A percentile compares a stretch with the other conserved stretches of the same genome.
phyloP scores from a whole-genome alignment of 148 eudicot genomes.

The Rhododendron vialii region DNA sequence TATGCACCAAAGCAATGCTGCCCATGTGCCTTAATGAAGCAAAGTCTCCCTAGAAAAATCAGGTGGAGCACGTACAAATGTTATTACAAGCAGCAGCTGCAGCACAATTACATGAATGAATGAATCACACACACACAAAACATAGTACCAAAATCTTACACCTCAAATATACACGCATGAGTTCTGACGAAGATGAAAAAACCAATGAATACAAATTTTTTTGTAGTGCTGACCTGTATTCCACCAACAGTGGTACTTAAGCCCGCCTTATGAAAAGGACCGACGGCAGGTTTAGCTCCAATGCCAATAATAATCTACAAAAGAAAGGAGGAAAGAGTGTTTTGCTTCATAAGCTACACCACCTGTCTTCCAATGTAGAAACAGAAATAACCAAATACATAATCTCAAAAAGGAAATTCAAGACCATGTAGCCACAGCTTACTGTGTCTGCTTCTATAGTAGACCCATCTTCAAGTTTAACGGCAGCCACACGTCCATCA shows the following conservation, averaged over 20 bases:
- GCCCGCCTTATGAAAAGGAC: conserved; percentile 70
- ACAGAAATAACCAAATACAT: not conserved
- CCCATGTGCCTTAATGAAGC: not conserved
- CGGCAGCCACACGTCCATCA: conserved; percentile 75
- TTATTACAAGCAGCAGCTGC: not conserved
- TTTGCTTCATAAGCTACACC: not conserved
- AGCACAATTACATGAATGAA: not conserved
- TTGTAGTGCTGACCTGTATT: conserved; percentile 57
- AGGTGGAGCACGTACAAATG: not conserved
- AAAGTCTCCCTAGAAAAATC: not conserved
- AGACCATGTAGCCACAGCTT: conserved; percentile 18
- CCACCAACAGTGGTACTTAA: conserved; percentile 74
- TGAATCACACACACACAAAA: not conserved
- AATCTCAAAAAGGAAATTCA: not conserved
- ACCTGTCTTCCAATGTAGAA: not conserved
- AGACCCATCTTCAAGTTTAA: conserved; percentile 85
- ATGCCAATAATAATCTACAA: conserved; percentile 85
- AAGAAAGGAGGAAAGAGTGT: not conserved
- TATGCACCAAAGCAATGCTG: not conserved
- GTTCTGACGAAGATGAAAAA: not conserved
- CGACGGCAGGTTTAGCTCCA: conserved; percentile 88
- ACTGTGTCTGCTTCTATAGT: conserved; percentile 87
- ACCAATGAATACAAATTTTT: not conserved
- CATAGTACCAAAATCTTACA: not conserved
- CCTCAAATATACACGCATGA: not conserved